Evolutionary conservation across 805 yeast species (phyloP).

Genomic region (Metschnikowia gelsemii): DNA sequence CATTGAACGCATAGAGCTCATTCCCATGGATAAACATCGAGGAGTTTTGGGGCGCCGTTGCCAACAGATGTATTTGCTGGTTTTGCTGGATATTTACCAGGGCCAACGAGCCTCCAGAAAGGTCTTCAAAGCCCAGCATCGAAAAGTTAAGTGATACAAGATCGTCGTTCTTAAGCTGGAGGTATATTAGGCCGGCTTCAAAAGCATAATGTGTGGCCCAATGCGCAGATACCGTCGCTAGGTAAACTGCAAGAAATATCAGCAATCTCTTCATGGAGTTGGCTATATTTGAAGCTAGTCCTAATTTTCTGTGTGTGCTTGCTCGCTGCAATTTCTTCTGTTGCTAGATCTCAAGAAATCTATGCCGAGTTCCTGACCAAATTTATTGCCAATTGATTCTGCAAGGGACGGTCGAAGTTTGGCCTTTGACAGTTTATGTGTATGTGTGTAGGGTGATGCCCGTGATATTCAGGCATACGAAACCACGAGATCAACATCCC

Average conservation of each 20-base stretch:
- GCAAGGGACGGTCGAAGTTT: too few species aligned
- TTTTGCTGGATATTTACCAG: conserved; percentile 23
- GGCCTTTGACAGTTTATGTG: too few species aligned
- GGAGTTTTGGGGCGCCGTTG: conserved; percentile 35
- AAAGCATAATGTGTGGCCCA: conserved; percentile 41
- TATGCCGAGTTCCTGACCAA: too few species aligned
- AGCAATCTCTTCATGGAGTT: background rate
- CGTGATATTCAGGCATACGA: too few species aligned
- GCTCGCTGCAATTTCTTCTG: too few species aligned
- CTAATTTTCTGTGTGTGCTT: too few species aligned
- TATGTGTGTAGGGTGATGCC: too few species aligned
- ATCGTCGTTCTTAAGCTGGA: conserved; percentile 38
- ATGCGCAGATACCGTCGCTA: conserved; percentile 11
- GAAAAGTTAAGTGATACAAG: conserved; percentile 37
- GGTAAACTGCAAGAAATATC: background rate
- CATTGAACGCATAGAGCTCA: conserved; percentile 31
- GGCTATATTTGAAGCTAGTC: too few species aligned
- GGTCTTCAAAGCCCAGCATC: conserved; percentile 29
- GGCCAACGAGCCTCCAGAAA: conserved; percentile 9
- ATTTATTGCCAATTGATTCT: too few species aligned
- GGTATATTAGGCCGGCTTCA: conserved; percentile 32
- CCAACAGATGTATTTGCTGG: conserved; percentile 24
- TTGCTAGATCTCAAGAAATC: too few species aligned
- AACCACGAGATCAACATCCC: too few species aligned
- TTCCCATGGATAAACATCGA: conserved; percentile 31